These are phyloP conservation scores for Fomitopsis pinicola DNA, from an alignment of 1,284 basidiomycete genomes.

Conservation along the genomic window DNA sequence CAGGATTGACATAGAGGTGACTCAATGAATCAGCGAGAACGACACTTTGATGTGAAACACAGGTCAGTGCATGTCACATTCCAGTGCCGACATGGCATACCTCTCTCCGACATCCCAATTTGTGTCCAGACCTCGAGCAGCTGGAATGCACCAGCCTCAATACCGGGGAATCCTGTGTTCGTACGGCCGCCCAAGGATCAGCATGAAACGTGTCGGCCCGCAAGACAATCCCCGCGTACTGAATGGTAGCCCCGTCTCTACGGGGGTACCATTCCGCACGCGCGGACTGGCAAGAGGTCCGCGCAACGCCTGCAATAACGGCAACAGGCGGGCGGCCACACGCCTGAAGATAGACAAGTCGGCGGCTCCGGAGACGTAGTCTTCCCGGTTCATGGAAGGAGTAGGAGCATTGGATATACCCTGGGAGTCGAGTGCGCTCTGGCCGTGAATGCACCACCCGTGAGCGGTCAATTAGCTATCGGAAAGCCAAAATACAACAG, in stretches of 20 bases:
- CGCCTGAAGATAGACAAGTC: not conserved
- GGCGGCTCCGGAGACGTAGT: not conserved
- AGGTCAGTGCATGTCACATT: not conserved
- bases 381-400: not conserved
- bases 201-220: not conserved
- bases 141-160: not conserved
- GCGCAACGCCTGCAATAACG: not conserved
- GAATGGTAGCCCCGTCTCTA: conserved; percentile 1
- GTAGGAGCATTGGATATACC: not conserved
- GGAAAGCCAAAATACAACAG: not conserved
- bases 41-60: not conserved
- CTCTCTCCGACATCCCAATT: not conserved
- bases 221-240: conserved; percentile 2
- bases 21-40: not conserved
- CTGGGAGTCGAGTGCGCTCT: not conserved
- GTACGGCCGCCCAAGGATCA: not conserved
- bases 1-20: not conserved
- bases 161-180: not conserved
- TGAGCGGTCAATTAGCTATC: not conserved
- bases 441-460: not conserved
- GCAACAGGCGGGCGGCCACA: not conserved
- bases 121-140: not conserved
- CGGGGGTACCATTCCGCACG: not conserved
- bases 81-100: not conserved
- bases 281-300: not conserved